Evolutionary conservation across 495 filamentous ascomycete genomes (phyloP).

Genomic region (Letharia columbiana): DNA sequence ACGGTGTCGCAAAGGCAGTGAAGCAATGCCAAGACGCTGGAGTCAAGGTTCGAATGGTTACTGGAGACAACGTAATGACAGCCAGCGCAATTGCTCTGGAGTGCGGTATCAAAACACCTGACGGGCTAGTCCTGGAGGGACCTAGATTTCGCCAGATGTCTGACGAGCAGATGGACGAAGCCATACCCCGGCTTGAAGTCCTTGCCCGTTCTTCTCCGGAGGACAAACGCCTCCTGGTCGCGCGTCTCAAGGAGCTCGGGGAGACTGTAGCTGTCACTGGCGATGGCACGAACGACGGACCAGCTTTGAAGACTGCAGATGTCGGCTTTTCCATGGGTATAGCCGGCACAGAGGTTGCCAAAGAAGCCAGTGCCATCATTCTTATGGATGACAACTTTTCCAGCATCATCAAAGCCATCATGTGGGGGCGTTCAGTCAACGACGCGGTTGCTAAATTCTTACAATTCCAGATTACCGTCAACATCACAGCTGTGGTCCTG

Average conservation of each 20-base stretch:
- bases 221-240: constrained; percentile 75
- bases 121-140: constrained; percentile 73
- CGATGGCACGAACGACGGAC: constrained; percentile 85
- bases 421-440: constrained; percentile 86
- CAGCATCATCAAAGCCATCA: constrained; percentile 80
- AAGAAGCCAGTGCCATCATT: constrained; percentile 87
- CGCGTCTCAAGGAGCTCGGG: constrained; percentile 60
- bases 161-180: constrained; percentile 58
- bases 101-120: constrained; percentile 72
- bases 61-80: constrained; percentile 75
- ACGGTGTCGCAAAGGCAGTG: constrained; percentile 70
- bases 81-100: constrained; percentile 74
- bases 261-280: constrained; percentile 84
- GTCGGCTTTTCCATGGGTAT: constrained; percentile 93
- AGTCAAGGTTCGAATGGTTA: constrained; percentile 84
- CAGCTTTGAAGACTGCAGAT: constrained; percentile 75
- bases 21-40: constrained; percentile 65
- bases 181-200: constrained; percentile 70
- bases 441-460: constrained; percentile 86
- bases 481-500: constrained; percentile 74
- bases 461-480: constrained; percentile 89
- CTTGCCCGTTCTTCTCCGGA: constrained; percentile 81
- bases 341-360: constrained; percentile 84
- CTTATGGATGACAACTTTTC: constrained; percentile 87
- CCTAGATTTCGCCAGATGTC: constrained; percentile 72